Percentiles rank a stretch among this genome's conserved stretches.
These are phyloP conservation scores for Setomelanomma holmii DNA, from an alignment of 2,329 filamentous ascomycete genomes.

Conservation along the genomic window DNA sequence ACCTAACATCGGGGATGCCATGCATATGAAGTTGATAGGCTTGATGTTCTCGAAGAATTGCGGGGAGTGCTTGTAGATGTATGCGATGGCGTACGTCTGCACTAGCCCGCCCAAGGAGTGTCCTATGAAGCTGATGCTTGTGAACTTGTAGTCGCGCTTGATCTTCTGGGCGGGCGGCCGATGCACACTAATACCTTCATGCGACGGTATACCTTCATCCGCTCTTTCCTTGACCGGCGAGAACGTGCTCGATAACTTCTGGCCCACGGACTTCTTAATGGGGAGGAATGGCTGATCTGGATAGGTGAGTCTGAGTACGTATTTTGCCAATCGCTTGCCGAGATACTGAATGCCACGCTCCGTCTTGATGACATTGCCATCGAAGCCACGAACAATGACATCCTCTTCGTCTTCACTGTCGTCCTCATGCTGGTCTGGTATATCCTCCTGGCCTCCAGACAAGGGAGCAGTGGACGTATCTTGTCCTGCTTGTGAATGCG, in stretches of 20 bases:
- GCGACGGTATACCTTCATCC: conserved; percentile 57
- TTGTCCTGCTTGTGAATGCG: conserved; percentile 6
- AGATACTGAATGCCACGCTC: conserved; percentile 97
- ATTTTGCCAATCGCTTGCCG: conserved; percentile 91
- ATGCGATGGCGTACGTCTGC: conserved; percentile 93
- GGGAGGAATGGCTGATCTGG: conserved; percentile 91
- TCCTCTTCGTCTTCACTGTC: conserved; percentile 78
- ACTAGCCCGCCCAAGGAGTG: conserved; percentile 90
- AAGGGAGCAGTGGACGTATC: conserved; percentile 54
- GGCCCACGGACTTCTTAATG: conserved; percentile 60
- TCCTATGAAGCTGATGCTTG: conserved; percentile 92
- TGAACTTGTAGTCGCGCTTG: conserved; percentile 77
- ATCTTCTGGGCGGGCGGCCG: conserved; percentile 53
- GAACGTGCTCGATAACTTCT: conserved; percentile 57
- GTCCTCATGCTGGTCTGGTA: conserved; percentile 45
- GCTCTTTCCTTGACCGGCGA: conserved; percentile 51
- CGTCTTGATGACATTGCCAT: conserved; percentile 87
- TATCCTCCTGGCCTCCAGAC: conserved; percentile 59
- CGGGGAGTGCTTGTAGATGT: conserved; percentile 95
- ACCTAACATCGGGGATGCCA: conserved; percentile 88
- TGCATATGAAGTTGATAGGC: conserved; percentile 87
- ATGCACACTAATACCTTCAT: conserved; percentile 69
- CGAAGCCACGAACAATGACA: conserved; percentile 87
- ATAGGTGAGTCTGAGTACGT: conserved; percentile 87
- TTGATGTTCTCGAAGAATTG: conserved; percentile 85